Percentiles rank a stretch among this genome's conserved stretches.
phyloP scores from a whole-genome alignment of 805 yeast genomes.

The Ascoidea asiatica region DNA sequence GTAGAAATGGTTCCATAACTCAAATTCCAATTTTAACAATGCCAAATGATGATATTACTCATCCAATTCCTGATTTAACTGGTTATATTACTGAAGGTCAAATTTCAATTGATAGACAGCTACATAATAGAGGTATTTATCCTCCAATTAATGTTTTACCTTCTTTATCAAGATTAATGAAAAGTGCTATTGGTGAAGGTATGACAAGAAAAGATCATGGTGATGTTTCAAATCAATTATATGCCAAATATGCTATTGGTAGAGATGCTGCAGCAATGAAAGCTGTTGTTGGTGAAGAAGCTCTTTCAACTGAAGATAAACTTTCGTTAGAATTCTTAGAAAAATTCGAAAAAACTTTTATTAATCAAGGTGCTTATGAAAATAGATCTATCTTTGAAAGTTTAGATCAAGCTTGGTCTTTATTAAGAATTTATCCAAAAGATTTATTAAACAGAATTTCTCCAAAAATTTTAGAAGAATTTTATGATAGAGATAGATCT shows the following conservation, averaged over 20 bases:
- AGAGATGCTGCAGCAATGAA: slow-evolving; percentile 99
- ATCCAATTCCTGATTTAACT: slow-evolving; percentile 99
- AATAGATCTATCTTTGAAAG: slow-evolving; percentile 90
- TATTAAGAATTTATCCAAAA: slow-evolving; percentile 97
- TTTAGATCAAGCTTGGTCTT: slow-evolving; percentile 95
- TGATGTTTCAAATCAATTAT: slow-evolving; percentile 96
- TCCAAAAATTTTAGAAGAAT: slow-evolving; percentile 90
- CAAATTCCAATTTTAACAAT: slow-evolving; percentile 97
- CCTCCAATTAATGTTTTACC: slow-evolving; percentile 99
- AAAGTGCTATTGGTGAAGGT: slow-evolving; percentile 99
- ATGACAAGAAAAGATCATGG: slow-evolving; percentile 99
- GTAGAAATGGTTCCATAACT: slow-evolving; percentile 98
- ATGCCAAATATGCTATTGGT: slow-evolving; percentile 99
- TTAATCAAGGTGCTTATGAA: slow-evolving; percentile 94
- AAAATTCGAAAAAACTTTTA: slow-evolving; percentile 92
- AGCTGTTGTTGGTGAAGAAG: slow-evolving; percentile 99
- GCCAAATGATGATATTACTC: slow-evolving; percentile 99
- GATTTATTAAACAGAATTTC: slow-evolving; percentile 97
- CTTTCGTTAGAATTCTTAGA: slow-evolving; percentile 94
- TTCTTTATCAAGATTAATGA: slow-evolving; percentile 95
- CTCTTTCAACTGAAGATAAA: slow-evolving; percentile 94
- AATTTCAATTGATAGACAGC: slow-evolving; percentile 92
- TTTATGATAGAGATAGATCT: slow-evolving; percentile 80
- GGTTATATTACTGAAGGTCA: slow-evolving; percentile 99
- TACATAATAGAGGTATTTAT: slow-evolving; percentile 91